Evolutionary conservation across 179 eudicot species (phyloP).

Genomic region (Patellifolia procumbens): DNA sequence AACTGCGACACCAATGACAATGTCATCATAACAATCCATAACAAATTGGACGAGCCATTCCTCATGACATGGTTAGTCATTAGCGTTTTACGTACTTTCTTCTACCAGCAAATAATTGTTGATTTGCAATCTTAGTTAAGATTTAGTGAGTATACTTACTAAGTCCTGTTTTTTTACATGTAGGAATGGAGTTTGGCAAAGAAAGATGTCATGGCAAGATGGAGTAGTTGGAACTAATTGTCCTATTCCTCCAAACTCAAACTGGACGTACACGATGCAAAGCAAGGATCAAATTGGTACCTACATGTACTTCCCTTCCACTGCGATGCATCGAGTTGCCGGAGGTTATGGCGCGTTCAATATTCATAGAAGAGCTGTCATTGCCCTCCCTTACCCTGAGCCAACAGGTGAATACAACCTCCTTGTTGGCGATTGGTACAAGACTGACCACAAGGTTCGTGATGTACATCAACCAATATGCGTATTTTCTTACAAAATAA

Average conservation of each 20-base stretch:
- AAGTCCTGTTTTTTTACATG: neutral
- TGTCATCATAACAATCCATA: constrained; percentile 51
- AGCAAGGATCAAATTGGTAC: constrained; percentile 81
- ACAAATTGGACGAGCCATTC: constrained; percentile 76
- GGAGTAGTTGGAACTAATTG: constrained; percentile 84
- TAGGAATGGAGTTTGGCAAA: constrained; percentile 76
- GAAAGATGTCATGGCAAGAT: constrained; percentile 77
- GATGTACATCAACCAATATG: neutral
- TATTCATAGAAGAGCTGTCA: constrained; percentile 48
- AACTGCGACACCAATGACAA: constrained; percentile 73
- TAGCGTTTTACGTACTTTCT: neutral
- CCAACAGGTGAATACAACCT: constrained; percentile 52
- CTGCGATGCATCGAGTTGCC: constrained; percentile 57
- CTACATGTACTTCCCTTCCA: constrained; percentile 64
- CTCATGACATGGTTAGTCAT: constrained; percentile 90
- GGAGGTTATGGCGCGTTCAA: constrained; percentile 72
- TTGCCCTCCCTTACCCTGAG: constrained; percentile 54
- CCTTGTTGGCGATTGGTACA: constrained; percentile 76
- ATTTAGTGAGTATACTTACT: too few species aligned
- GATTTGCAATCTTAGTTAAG: neutral
- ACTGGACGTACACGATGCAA: constrained; percentile 75
- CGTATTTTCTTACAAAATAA: too few species aligned
- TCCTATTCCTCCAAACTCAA: constrained; percentile 67
- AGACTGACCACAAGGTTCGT: constrained; percentile 64
- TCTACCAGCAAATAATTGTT: too few species aligned